A percentile compares a stretch with the other conserved stretches of the same genome.
Evolutionary conservation across 495 filamentous ascomycete species (phyloP).

Genomic region (Cairneyella variabilis): DNA sequence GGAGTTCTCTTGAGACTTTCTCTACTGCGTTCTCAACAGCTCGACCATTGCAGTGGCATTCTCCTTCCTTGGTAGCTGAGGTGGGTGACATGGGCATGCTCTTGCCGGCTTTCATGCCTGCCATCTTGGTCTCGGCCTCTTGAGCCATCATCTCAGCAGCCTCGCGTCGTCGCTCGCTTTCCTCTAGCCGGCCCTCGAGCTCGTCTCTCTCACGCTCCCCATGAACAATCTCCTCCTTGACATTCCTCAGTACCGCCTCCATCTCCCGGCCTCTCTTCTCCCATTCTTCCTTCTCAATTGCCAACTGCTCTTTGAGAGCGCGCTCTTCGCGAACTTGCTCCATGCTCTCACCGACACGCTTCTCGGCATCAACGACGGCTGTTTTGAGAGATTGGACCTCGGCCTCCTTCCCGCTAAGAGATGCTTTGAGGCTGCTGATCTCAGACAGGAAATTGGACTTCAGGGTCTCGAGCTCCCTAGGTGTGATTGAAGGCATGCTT

Average conservation of each 20-base stretch:
- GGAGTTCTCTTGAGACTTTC: slow-evolving; percentile 82
- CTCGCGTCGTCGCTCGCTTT: slow-evolving; percentile 68
- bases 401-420: slow-evolving; percentile 84
- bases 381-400: slow-evolving; percentile 80
- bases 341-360: slow-evolving; percentile 80
- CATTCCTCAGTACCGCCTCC: slow-evolving; percentile 70
- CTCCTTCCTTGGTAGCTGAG: slow-evolving; percentile 23
- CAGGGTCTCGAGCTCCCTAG: slow-evolving; percentile 85
- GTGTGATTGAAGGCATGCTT: slow-evolving; percentile 84
- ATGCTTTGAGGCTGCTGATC: slow-evolving; percentile 84
- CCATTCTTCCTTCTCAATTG: slow-evolving; percentile 78
- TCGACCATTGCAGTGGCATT: slow-evolving; percentile 26
- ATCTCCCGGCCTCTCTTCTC: slow-evolving; percentile 80
- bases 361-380: slow-evolving; percentile 83
- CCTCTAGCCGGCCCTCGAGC: slow-evolving; percentile 64
- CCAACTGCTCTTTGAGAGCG: slow-evolving; percentile 60
- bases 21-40: slow-evolving; percentile 87
- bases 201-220: slow-evolving; percentile 73
- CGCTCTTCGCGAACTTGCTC: slow-evolving; percentile 76
- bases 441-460: slow-evolving; percentile 87
- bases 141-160: slow-evolving; percentile 58
- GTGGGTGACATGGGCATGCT: neutral
- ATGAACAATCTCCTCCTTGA: slow-evolving; percentile 75
- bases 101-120: slow-evolving; percentile 54
- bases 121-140: slow-evolving; percentile 71